Conservation (phyloP, 495 filamentous ascomycete genomes). For the Melanomma pulvis-pyrius region DNA sequence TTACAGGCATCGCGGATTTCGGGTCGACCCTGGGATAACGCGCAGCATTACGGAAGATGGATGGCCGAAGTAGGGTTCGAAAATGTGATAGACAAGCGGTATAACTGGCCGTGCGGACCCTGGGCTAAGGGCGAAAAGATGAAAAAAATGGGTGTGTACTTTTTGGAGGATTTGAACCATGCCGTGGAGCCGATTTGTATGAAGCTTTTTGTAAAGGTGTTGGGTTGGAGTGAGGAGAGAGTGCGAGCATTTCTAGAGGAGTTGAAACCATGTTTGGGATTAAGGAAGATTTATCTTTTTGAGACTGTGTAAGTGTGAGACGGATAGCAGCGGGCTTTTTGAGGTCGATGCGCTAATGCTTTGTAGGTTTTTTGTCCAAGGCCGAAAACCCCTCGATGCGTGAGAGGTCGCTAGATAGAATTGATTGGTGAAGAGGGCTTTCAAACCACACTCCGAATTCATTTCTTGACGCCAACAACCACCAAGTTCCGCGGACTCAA, state of each 20-base stretch:
- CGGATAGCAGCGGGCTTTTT: background rate
- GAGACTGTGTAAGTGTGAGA: slow-evolving; percentile 29
- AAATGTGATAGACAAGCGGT: slow-evolving; percentile 22
- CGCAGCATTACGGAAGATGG: slow-evolving; percentile 20
- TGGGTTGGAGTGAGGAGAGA: slow-evolving; percentile 35
- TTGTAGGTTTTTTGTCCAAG: slow-evolving; percentile 15
- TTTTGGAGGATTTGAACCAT: slow-evolving; percentile 18
- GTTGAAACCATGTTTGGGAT: slow-evolving; percentile 9
- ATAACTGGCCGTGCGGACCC: slow-evolving; percentile 27
- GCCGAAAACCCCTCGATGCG: slow-evolving; percentile 13
- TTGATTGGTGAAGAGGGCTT: background rate
- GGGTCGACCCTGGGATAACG: slow-evolving; percentile 3
- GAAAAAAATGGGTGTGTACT: slow-evolving; percentile 32
- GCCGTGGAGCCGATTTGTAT: slow-evolving; percentile 29
- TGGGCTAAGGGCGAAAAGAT: slow-evolving; percentile 35
- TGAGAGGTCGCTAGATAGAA: background rate
- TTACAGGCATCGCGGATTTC: slow-evolving; percentile 2
- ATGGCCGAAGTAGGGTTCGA: slow-evolving; percentile 32
- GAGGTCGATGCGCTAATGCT: background rate
- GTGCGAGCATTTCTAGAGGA: slow-evolving; percentile 25
- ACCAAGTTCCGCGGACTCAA: slow-evolving; percentile 86
- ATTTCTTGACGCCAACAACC: slow-evolving; percentile 84
- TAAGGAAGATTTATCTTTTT: slow-evolving; percentile 30
- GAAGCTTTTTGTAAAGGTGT: slow-evolving; percentile 21
- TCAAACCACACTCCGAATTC: slow-evolving; percentile 1